Percentiles rank a stretch among this genome's conserved stretches.
Evolutionary conservation across 768 basidiomycete species (phyloP).

Genomic region (Calocybe indica): DNA sequence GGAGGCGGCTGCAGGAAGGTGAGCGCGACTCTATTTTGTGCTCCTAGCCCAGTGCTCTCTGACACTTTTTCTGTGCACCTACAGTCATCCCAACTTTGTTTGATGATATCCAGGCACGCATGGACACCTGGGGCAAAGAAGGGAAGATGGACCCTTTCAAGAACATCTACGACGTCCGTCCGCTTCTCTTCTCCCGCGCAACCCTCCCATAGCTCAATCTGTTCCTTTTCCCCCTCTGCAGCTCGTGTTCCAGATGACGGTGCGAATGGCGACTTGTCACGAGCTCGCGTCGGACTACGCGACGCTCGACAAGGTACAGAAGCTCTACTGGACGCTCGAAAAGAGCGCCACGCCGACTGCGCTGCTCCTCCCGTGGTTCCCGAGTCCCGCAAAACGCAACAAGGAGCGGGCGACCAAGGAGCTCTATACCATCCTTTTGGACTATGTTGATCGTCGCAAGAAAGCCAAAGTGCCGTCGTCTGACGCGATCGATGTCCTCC

Average conservation of each 20-base stretch:
- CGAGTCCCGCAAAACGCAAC: constrained; percentile 18
- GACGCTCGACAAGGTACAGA: constrained; percentile 12
- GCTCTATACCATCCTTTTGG: constrained; percentile 17
- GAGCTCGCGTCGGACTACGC: constrained; percentile 17
- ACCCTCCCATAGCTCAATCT: neutral
- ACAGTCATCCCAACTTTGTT: constrained; percentile 17
- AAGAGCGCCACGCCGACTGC: constrained; percentile 25
- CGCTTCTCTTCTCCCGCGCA: no score
- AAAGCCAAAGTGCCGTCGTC: constrained; percentile 13
- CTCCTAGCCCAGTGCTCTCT: neutral
- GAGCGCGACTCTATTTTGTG: neutral
- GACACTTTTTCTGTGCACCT: neutral
- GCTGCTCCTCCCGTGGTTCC: constrained; percentile 29
- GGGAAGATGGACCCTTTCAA: constrained; percentile 19
- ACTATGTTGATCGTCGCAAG: constrained; percentile 19
- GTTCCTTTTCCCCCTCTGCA: neutral
- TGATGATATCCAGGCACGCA: constrained; percentile 15
- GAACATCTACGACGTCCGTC: constrained; percentile 16
- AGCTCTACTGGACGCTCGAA: constrained; percentile 18
- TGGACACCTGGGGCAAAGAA: constrained; percentile 16
- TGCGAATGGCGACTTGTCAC: constrained; percentile 22
- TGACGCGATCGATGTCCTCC: constrained; percentile 27
- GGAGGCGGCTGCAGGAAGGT: constrained; percentile 10
- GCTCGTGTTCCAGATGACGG: constrained; percentile 24
- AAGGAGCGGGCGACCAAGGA: constrained; percentile 22